A percentile compares a stretch with the other conserved stretches of the same genome.
phyloP scores from a whole-genome alignment of 768 basidiomycete species.

The Tulasnella sp. region DNA sequence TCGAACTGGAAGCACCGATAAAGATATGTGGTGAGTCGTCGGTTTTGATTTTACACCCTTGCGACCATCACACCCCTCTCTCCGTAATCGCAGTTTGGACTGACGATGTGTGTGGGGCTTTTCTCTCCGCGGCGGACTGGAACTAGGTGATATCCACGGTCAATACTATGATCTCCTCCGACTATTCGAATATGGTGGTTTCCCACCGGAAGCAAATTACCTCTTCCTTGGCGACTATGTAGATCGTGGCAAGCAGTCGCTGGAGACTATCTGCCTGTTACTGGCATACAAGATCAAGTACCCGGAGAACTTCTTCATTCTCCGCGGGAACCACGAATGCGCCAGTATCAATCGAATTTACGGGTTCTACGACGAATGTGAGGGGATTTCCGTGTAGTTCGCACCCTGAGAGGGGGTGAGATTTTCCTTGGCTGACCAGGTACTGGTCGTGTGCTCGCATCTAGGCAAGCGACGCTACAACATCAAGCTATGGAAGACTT shows the following conservation, averaged over 20 bases:
- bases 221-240: conserved; percentile 99
- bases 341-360: conserved; percentile 99
- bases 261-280: conserved; percentile 98
- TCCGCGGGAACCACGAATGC: conserved; percentile 98
- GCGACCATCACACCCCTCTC: too few relatives aligned
- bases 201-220: conserved; percentile 99
- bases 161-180: conserved; percentile 99
- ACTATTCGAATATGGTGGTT: conserved; percentile 97
- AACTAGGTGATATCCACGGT: conserved; percentile 91
- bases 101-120: not conserved
- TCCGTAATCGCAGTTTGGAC: conserved; percentile 5
- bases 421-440: not conserved
- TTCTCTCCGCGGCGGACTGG: not conserved
- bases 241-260: conserved; percentile 96
- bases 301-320: conserved; percentile 99
- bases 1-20: conserved; percentile 98
- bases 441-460: not conserved
- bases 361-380: conserved; percentile 99
- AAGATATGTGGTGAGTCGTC: conserved; percentile 90
- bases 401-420: too few relatives aligned
- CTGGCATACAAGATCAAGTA: conserved; percentile 99
- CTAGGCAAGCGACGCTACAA: conserved; percentile 99
- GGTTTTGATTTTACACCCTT: conserved; percentile 2
- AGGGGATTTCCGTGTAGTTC: conserved; percentile 33
- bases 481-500: conserved; percentile 99